These are phyloP conservation scores for Volutella citrinella DNA, from an alignment of 2,329 filamentous ascomycete genomes.

Conservation along the genomic window DNA sequence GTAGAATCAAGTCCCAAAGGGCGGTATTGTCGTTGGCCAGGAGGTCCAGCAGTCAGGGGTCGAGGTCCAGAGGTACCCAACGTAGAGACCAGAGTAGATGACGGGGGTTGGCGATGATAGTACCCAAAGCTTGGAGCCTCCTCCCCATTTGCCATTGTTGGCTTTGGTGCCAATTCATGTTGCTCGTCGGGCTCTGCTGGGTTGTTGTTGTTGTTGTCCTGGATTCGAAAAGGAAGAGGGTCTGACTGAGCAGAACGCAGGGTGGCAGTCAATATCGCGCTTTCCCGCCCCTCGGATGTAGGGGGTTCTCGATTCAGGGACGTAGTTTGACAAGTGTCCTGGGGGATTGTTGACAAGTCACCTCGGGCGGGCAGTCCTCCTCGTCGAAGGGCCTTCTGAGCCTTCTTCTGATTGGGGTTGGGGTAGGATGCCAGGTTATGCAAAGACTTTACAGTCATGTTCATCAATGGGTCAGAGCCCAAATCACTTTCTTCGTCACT, in stretches of 20 bases:
- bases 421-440: slow-evolving; percentile 54
- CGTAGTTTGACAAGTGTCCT: slow-evolving; percentile 12
- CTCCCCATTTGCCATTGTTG: slow-evolving; percentile 8
- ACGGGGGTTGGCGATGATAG: slow-evolving; percentile 10
- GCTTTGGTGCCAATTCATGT: too few species aligned
- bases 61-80: slow-evolving; percentile 42
- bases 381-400: slow-evolving; percentile 43
- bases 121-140: slow-evolving; percentile 14
- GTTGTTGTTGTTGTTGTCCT: slow-evolving; percentile 13
- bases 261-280: slow-evolving; percentile 2
- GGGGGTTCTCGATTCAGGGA: slow-evolving; percentile 6
- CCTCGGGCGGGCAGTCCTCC: slow-evolving; percentile 23
- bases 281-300: slow-evolving; percentile 7
- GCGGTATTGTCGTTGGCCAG: slow-evolving; percentile 49
- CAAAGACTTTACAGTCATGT: slow-evolving; percentile 45
- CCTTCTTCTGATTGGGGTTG: slow-evolving; percentile 52
- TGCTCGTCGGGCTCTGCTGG: too few species aligned
- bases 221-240: slow-evolving; percentile 5
- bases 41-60: slow-evolving; percentile 53
- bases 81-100: slow-evolving; percentile 18
- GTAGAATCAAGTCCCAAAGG: slow-evolving; percentile 41
- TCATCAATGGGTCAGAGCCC: slow-evolving; percentile 31
- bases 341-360: slow-evolving; percentile 10
- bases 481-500: slow-evolving; percentile 29
- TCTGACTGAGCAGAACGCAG: slow-evolving; percentile 12